These are phyloP conservation scores for Carnegiea gigantea DNA, from an alignment of 179 eudicot genomes.

Conservation along the genomic window DNA sequence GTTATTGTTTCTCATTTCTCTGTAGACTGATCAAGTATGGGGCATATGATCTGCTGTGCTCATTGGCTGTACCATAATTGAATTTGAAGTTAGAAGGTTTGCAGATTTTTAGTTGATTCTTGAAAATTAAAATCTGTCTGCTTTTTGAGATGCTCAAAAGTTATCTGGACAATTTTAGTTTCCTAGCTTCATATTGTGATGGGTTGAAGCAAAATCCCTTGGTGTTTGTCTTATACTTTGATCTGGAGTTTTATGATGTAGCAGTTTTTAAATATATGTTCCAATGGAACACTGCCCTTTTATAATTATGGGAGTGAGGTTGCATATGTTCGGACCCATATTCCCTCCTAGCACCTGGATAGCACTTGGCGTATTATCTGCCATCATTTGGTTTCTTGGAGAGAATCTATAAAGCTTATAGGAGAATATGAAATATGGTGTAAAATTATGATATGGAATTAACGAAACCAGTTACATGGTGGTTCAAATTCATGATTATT, in stretches of 20 bases:
- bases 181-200: no score
- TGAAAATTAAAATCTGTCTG: background rate
- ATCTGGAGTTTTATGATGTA: no score
- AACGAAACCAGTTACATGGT: background rate
- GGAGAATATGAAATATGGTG: background rate
- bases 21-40: background rate
- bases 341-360: no score
- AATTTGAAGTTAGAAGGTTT: background rate
- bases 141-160: background rate
- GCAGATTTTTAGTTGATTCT: background rate
- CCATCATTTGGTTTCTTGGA: no score
- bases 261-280: no score
- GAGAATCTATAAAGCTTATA: background rate
- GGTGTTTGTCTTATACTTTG: no score
- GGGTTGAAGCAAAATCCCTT: no score
- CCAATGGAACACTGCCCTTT: no score
- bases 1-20: background rate
- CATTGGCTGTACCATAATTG: background rate
- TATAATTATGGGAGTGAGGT: no score
- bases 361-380: no score
- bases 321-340: no score
- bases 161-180: no score
- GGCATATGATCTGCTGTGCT: background rate
- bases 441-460: background rate
- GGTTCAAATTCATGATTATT: background rate